phyloP scores from a whole-genome alignment of 2,329 filamentous ascomycete genomes.

The Penicillium sp. region DNA sequence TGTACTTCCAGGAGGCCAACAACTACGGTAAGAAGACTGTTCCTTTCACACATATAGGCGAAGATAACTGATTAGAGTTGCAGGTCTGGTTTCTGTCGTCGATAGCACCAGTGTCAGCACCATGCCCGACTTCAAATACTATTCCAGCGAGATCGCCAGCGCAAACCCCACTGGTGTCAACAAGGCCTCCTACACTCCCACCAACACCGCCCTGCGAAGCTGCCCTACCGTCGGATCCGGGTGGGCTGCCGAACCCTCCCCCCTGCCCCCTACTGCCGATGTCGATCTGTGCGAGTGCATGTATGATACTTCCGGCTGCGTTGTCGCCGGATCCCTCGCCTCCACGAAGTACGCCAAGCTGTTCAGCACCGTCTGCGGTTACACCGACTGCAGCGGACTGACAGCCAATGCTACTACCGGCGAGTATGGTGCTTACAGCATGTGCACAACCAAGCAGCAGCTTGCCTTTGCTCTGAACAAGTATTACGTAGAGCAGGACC shows the following conservation, averaged over 20 bases:
- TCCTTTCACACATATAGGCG: background rate
- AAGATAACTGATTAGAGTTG: constrained; percentile 44
- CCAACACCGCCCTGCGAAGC: constrained; percentile 62
- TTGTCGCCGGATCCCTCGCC: constrained; percentile 50
- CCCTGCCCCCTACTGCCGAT: constrained; percentile 80
- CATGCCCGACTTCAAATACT: constrained; percentile 70
- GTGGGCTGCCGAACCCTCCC: constrained; percentile 65
- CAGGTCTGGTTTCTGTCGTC: constrained; percentile 52
- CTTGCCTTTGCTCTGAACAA: constrained; percentile 47
- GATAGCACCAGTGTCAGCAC: constrained; percentile 63
- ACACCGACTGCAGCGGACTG: constrained; percentile 43
- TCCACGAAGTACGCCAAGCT: constrained; percentile 48
- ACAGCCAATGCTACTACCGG: constrained; percentile 42
- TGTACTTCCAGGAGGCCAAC: constrained; percentile 90
- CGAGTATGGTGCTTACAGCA: constrained; percentile 48
- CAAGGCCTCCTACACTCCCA: constrained; percentile 66
- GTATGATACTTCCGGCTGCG: constrained; percentile 69
- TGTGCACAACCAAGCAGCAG: constrained; percentile 45
- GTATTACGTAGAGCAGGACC: constrained; percentile 45
- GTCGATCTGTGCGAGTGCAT: constrained; percentile 78
- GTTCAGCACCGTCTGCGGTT: constrained; percentile 56
- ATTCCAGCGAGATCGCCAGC: constrained; percentile 66
- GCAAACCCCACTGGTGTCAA: constrained; percentile 66
- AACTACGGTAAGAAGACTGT: constrained; percentile 46
- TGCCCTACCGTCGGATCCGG: constrained; percentile 65